phyloP scores from a whole-genome alignment of 257 asterid species.

The Ehretia macrophylla region DNA sequence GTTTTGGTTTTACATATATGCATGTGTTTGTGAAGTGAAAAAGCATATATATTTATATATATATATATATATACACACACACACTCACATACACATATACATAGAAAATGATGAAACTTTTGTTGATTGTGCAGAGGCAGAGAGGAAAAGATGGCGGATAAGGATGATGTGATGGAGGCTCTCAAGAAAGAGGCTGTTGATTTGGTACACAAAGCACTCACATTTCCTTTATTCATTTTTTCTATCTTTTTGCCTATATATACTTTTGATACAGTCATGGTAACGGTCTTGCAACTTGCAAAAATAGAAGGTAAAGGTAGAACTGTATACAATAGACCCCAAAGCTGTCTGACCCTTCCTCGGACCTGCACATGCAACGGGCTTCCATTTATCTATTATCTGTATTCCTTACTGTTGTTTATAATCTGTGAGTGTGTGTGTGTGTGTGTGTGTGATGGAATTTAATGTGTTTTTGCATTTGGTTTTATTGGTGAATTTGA shows the following conservation, averaged over 20 bases:
- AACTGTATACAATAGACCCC: too few species aligned
- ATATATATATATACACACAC: neutral
- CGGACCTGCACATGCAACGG: too few species aligned
- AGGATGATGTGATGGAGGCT: conserved; percentile 66
- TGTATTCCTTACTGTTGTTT: too few species aligned
- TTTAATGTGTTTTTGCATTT: neutral
- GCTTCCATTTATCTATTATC: too few species aligned
- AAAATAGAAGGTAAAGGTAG: too few species aligned
- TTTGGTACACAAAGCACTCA: conserved; percentile 34
- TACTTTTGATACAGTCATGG: neutral
- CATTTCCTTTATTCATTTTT: neutral
- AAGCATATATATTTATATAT: neutral
- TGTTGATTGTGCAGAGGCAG: neutral
- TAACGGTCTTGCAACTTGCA: too few species aligned
- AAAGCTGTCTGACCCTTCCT: too few species aligned
- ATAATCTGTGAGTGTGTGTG: too few species aligned
- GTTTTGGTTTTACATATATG: neutral
- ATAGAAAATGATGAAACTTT: too few species aligned
- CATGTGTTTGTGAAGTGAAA: neutral
- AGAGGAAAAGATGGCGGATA: conserved; percentile 38
- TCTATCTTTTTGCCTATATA: neutral
- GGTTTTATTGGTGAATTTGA: too few species aligned
- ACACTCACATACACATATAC: neutral
- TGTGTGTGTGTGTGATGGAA: neutral
- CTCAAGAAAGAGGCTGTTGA: conserved; percentile 60